These are phyloP conservation scores for Coprinopsis cinerea DNA, from an alignment of 768 basidiomycete species.

Conservation along the genomic window DNA sequence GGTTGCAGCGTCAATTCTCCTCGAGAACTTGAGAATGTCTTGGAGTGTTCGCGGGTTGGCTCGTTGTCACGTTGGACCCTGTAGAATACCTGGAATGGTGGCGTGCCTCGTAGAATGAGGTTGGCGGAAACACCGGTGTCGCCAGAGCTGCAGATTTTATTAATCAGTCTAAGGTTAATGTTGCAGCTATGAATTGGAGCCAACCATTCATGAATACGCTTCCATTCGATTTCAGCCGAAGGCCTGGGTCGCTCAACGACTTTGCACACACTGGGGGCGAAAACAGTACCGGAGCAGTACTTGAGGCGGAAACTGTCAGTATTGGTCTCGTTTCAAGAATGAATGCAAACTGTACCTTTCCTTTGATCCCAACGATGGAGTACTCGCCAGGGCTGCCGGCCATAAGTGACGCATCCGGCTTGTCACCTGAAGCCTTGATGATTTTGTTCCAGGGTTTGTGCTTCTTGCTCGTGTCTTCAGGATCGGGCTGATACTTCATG, in stretches of 20 bases:
- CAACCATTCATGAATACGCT: constrained; percentile 87
- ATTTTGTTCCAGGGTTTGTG: constrained; percentile 60
- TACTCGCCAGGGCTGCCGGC: constrained; percentile 74
- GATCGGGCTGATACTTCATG: constrained; percentile 58
- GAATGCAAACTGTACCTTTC: constrained; percentile 41
- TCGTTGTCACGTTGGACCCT: constrained; percentile 67
- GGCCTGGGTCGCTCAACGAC: constrained; percentile 75
- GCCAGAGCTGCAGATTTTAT: constrained; percentile 52
- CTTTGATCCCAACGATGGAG: constrained; percentile 60
- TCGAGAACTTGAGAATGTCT: constrained; percentile 61
- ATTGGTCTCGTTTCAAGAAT: constrained; percentile 11
- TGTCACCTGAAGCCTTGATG: constrained; percentile 42
- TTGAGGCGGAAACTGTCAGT: constrained; percentile 14
- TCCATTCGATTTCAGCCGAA: constrained; percentile 82
- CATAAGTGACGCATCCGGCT: constrained; percentile 39
- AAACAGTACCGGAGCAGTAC: constrained; percentile 77
- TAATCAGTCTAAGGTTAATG: not conserved
- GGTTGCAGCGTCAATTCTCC: constrained; percentile 84
- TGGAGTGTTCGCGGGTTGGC: constrained; percentile 48
- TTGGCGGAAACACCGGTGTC: constrained; percentile 89
- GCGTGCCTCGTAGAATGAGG: constrained; percentile 79
- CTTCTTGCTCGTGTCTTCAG: constrained; percentile 29
- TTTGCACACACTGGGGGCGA: constrained; percentile 75
- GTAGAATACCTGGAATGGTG: constrained; percentile 85
- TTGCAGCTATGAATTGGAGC: constrained; percentile 9